These are phyloP conservation scores for Dendrocalamus latiflorus DNA, from an alignment of 202 grass and related monocot species.

Conservation along the genomic window DNA sequence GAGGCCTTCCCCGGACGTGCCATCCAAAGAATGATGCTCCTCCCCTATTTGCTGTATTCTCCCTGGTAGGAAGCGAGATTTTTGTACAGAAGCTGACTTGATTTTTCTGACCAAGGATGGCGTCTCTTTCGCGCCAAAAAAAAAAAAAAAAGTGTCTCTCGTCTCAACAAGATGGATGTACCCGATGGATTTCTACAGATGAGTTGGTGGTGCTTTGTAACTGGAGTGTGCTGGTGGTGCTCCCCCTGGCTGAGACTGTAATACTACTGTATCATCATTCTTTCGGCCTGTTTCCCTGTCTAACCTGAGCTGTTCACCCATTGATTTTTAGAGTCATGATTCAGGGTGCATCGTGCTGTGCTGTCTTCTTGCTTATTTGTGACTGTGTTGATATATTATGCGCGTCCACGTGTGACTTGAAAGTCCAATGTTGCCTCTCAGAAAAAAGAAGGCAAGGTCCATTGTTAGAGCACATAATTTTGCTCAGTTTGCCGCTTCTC, in stretches of 20 bases:
- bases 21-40: constrained; percentile 38
- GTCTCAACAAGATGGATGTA: constrained; percentile 4
- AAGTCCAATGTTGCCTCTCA: no score
- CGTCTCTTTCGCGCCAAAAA: not conserved
- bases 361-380: not conserved
- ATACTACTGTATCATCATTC: not conserved
- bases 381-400: not conserved
- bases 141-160: not conserved
- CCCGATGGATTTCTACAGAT: not conserved
- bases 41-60: constrained; percentile 14
- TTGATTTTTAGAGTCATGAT: not conserved
- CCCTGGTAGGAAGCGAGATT: not conserved
- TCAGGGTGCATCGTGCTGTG: not conserved
- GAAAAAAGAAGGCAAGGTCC: no score
- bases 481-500: no score
- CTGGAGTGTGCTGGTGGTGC: not conserved
- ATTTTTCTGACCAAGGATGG: constrained; percentile 12
- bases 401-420: not conserved
- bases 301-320: not conserved
- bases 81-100: constrained; percentile 40
- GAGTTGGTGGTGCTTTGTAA: not conserved
- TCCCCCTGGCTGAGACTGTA: not conserved
- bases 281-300: not conserved
- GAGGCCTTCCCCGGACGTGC: not conserved
- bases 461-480: not conserved